Base-by-base conservation (phyloP, 306 rosid species). In the Medicago ruthenica region DNA sequence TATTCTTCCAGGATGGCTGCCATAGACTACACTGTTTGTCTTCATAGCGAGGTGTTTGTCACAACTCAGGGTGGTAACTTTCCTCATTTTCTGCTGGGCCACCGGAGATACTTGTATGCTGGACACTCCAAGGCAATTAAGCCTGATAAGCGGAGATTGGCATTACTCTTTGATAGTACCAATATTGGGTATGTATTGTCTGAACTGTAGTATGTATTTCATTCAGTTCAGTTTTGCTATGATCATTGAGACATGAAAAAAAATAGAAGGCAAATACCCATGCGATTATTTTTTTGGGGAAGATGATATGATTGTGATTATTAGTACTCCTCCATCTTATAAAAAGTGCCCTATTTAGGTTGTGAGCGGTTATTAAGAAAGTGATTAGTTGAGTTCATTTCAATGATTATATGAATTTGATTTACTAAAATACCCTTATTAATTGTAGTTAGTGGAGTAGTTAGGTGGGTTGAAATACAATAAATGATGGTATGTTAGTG, bases 1-100 rank as follows among this genome's bases (percentile, higher is more conserved):
- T 95, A 73, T 88, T 95, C 99, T 77, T 95, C 99, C 85, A 88
- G 99, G 90, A 95, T 92, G 97, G 99, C 99, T 80, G 98, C 99
- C 58, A 82, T 92, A 81, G 99, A 95, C 80, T 95, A 95, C 86
- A 92, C 97, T 24, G 99, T 90, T 82, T 95, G 99, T 80, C 97
- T 95, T 73, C 97, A 92, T 75, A 90, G 99, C 73, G 98, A 95
- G 89, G 99, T 88, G 79, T 95, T 95, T 82, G 99, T 95, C 83
- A 95, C 99, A 77, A 92, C 99, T 63, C 99, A 95, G 78, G 99
- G 98, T 45, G 99, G 98, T 70, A 95, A 95, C 87, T 95, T 95
- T 83, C 99, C 99, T 81, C 99, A 95, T 84, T 92, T 95, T 77
- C 82, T 92, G 61, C 85, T 90, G 79, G 99, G 99, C 78, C 98